Evolutionary conservation across 345 rosid genomes (phyloP).

Genomic region (Linum lewisii): DNA sequence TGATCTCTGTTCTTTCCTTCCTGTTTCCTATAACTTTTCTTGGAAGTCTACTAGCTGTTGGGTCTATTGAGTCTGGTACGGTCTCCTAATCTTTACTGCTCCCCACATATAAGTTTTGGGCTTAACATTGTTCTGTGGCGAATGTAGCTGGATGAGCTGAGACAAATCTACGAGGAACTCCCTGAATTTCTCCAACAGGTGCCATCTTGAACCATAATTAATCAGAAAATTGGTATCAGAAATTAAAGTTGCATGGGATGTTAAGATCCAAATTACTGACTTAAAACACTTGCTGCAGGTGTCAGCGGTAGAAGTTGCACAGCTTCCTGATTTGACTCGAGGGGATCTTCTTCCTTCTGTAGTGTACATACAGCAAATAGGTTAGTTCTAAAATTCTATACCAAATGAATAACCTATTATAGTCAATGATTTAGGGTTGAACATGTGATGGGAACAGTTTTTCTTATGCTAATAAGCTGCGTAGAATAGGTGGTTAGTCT

Average conservation of each 20-base stretch:
- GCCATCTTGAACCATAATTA: slow-evolving; percentile 13
- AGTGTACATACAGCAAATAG: slow-evolving; percentile 80
- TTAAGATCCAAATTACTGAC: slow-evolving; percentile 8
- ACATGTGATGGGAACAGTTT: background rate
- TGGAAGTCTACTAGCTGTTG: background rate
- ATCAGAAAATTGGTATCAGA: slow-evolving; percentile 4
- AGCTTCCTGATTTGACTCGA: slow-evolving; percentile 47
- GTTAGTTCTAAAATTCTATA: slow-evolving; percentile 31
- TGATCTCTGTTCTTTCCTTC: background rate
- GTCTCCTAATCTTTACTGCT: background rate
- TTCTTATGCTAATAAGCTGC: background rate
- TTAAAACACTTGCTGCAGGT: slow-evolving; percentile 41
- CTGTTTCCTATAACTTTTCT: background rate
- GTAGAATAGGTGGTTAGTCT: background rate
- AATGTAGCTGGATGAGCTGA: slow-evolving; percentile 77
- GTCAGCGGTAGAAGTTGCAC: slow-evolving; percentile 57
- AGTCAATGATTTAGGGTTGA: background rate
- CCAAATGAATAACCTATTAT: background rate
- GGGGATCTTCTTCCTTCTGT: slow-evolving; percentile 52
- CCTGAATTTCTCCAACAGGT: slow-evolving; percentile 91
- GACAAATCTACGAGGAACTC: slow-evolving; percentile 89
- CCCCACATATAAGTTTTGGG: slow-evolving; percentile 2
- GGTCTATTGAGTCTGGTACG: background rate
- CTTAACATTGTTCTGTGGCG: background rate
- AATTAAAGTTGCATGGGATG: slow-evolving; percentile 11